Evolutionary conservation across 805 yeast genomes (phyloP), one percentile per base, ranked within the genome.

Genomic region (Spathaspora passalidarum): DNA sequence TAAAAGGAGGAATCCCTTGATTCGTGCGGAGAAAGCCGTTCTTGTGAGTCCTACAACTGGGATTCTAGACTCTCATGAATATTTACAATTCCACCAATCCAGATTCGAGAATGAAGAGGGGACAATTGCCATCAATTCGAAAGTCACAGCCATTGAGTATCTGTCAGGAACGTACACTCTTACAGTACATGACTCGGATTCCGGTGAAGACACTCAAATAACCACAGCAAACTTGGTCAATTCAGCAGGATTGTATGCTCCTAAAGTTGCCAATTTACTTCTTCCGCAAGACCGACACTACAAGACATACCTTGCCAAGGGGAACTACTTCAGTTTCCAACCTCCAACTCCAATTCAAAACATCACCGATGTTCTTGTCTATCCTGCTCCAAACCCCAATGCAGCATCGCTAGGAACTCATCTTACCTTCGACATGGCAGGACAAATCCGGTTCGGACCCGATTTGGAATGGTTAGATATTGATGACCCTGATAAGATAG

Each of bases 341-440:
- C 58, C 61, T 11, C 66, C 74, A 3, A 59, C 60, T 13, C 82
- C 85, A 1, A 69, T 73, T 5, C 49, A 60, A 1, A 56, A 55
- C 37, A 62, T 66, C 42, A 59, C 66, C 22, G 56, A 60, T 38
- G 60, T 59, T 34, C 56, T 69, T 44, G 68, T 90, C 0, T 90
- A 90, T 61, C 97, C 97, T 1, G 84, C 88, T 46, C 75, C 84
- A 1, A 81, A 84, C n/a, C 76, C 76, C 5, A 77, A 80, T 43
- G 78, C 82, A 0, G 75, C 86, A n/a, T 86, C 95, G 0, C 68
- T 91, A 46, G 97, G 97, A 0, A 87, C 94, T 0, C 97, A 90
- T 67, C 66, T 91, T 50, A 90, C 97, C 0, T 67, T 91, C 23
- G 95, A 88, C 56, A 64, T 90, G 45, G 90, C 86, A 2, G 94